phyloP scores from a whole-genome alignment of 148 eudicot genomes.

The Beta vulgaris region DNA sequence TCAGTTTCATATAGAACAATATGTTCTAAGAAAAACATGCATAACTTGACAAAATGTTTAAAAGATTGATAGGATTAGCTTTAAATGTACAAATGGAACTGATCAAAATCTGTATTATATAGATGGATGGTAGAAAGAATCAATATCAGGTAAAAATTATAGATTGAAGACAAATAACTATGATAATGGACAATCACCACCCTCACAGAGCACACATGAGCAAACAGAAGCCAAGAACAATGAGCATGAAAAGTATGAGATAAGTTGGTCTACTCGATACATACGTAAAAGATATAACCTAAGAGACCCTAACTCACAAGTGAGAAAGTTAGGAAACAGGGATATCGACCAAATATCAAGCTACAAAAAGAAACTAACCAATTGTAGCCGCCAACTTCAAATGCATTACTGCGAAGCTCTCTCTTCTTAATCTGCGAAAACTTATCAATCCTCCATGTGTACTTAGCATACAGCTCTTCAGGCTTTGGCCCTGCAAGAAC shows the following conservation, averaged over 20 bases:
- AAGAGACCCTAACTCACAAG: neutral
- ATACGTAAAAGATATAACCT: too few species aligned
- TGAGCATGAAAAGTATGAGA: neutral
- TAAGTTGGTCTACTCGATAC: too few species aligned
- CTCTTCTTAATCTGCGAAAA: constrained; percentile 90
- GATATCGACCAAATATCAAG: neutral
- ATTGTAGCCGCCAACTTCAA: constrained; percentile 94
- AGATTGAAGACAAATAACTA: neutral
- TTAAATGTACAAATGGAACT: neutral
- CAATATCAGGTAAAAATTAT: neutral
- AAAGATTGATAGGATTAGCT: neutral
- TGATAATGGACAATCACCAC: neutral
- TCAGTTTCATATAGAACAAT: neutral
- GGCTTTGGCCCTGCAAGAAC: constrained; percentile 71
- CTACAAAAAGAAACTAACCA: constrained; percentile 50
- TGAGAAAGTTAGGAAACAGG: neutral
- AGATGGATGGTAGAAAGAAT: neutral
- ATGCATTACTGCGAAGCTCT: constrained; percentile 82
- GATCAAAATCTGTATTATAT: neutral
- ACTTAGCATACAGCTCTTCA: constrained; percentile 64
- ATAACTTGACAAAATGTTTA: neutral
- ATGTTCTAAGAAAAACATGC: neutral
- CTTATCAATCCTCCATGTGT: constrained; percentile 85
- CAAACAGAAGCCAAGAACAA: neutral
- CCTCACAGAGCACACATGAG: neutral